phyloP scores from a whole-genome alignment of 768 basidiomycete species.

The Boletus tomentosulus region DNA sequence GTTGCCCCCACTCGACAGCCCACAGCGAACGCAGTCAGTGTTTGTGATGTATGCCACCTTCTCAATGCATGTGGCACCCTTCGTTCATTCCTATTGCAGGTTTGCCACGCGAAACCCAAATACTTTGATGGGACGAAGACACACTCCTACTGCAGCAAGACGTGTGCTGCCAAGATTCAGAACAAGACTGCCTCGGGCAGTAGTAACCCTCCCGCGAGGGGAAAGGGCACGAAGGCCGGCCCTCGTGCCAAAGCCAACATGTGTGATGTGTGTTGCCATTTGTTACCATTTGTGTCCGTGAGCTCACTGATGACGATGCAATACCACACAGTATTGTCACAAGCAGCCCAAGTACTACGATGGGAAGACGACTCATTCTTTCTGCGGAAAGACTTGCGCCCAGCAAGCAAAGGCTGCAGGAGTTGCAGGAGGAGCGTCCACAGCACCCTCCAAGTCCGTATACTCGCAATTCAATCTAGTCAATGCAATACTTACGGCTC shows the following conservation, averaged over 20 bases:
- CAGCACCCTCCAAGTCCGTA: slow-evolving; percentile 31
- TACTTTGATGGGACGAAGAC: slow-evolving; percentile 52
- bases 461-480: slow-evolving; percentile 15
- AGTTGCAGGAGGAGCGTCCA: slow-evolving; percentile 17
- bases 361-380: slow-evolving; percentile 54
- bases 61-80: slow-evolving; percentile 3
- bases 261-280: slow-evolving; percentile 44
- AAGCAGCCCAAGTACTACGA: slow-evolving; percentile 58
- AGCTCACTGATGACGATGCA: slow-evolving; percentile 3
- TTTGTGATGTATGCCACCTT: slow-evolving; percentile 47
- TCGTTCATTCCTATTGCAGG: slow-evolving; percentile 30
- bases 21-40: slow-evolving; percentile 27
- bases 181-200: slow-evolving; percentile 22
- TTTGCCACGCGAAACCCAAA: slow-evolving; percentile 53
- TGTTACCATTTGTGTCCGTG: not conserved
- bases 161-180: slow-evolving; percentile 49
- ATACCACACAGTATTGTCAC: slow-evolving; percentile 47
- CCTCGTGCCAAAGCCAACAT: slow-evolving; percentile 33
- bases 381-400: slow-evolving; percentile 62
- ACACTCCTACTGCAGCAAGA: slow-evolving; percentile 57
- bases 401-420: slow-evolving; percentile 38
- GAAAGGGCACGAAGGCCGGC: slow-evolving; percentile 22
- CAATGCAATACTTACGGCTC: slow-evolving; percentile 30
- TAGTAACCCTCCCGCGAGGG: slow-evolving; percentile 26
- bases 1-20: slow-evolving; percentile 13